Evolutionary conservation across 305 asterid genomes (phyloP).

Genomic region (Fraxinus albicans): DNA sequence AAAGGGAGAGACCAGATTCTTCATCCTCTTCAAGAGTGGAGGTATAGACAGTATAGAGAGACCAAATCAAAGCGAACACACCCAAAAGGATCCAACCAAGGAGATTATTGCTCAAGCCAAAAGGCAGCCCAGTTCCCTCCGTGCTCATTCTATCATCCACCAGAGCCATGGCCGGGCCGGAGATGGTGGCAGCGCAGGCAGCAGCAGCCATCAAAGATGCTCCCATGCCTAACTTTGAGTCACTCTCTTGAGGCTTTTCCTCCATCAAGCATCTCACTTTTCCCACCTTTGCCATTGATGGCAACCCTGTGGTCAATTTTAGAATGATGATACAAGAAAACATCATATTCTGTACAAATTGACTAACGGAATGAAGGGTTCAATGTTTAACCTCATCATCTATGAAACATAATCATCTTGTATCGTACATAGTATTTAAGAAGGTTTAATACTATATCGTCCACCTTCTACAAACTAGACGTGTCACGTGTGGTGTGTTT

Average conservation of each 20-base stretch:
- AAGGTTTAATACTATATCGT: neutral
- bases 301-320: slow-evolving; percentile 46
- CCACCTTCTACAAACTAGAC: neutral
- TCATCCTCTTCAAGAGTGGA: slow-evolving; percentile 80
- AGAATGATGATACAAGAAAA: neutral
- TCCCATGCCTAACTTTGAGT: slow-evolving; percentile 54
- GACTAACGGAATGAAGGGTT: neutral
- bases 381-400: neutral
- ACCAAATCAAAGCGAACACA: slow-evolving; percentile 79
- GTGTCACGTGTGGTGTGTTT: neutral
- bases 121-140: slow-evolving; percentile 89
- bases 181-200: slow-evolving; percentile 57
- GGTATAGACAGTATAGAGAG: slow-evolving; percentile 57
- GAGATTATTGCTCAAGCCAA: slow-evolving; percentile 84
- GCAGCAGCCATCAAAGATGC: slow-evolving; percentile 59
- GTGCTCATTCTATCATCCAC: slow-evolving; percentile 97
- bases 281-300: slow-evolving; percentile 53
- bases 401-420: neutral
- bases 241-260: slow-evolving; percentile 39
- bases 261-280: slow-evolving; percentile 67
- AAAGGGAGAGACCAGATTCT: slow-evolving; percentile 87
- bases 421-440: neutral
- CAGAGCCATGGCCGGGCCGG: slow-evolving; percentile 84
- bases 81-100: slow-evolving; percentile 77
- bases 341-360: neutral